These are phyloP conservation scores for Stephania yunnanensis DNA, from an alignment of 164 flowering plant species.

Conservation along the genomic window DNA sequence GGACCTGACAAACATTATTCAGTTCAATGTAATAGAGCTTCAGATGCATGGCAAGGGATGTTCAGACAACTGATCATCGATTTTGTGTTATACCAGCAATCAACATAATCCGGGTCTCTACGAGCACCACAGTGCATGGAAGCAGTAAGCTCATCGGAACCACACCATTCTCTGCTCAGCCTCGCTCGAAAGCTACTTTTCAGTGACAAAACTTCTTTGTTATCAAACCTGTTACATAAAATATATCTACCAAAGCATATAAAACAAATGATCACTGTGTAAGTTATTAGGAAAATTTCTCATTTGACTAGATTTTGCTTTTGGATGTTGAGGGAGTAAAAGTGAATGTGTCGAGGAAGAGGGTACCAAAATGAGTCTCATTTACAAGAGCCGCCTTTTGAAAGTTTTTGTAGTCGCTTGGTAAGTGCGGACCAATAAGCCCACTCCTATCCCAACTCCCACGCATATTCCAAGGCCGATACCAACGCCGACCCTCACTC, in stretches of 20 bases:
- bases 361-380: background rate
- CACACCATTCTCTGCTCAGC: background rate
- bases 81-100: background rate
- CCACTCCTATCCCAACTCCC: conserved; percentile 80
- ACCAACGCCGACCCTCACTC: conserved; percentile 87
- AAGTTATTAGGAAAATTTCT: background rate
- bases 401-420: conserved; percentile 62
- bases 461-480: conserved; percentile 82
- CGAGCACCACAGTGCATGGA: too few species aligned
- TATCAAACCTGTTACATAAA: background rate
- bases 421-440: conserved; percentile 73
- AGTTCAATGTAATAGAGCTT: background rate
- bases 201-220: background rate
- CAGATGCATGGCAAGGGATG: background rate
- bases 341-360: background rate
- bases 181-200: background rate
- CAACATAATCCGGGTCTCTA: background rate
- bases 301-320: conserved; percentile 16
- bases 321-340: conserved; percentile 14
- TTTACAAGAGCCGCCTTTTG: conserved; percentile 48
- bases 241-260: background rate
- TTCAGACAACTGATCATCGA: background rate
- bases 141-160: background rate
- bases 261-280: background rate
- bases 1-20: too few species aligned